Conservation (phyloP, 352 stramenopile genomes). For the Pythium aquatile region DNA sequence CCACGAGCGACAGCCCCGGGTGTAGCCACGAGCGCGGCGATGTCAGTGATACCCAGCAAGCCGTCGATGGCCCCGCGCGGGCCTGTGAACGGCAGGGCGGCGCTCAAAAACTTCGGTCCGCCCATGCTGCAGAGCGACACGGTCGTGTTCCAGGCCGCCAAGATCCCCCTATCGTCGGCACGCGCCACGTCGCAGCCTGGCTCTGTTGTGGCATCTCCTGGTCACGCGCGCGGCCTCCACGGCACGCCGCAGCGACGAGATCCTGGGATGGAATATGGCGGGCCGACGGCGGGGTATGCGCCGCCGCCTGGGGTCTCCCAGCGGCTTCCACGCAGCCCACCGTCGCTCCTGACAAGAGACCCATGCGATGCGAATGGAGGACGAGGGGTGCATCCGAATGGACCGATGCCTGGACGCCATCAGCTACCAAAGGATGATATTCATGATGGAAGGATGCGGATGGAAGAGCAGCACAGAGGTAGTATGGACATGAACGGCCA, state of each 20-base stretch:
- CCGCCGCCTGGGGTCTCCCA: background rate
- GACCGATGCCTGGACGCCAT: background rate
- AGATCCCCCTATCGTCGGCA: constrained; percentile 41
- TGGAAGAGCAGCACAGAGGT: background rate
- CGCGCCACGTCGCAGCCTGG: constrained; percentile 24
- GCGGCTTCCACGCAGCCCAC: constrained; percentile 7
- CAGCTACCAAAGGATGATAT: background rate
- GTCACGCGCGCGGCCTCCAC: background rate
- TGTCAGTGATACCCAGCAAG: background rate
- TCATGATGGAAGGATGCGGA: background rate
- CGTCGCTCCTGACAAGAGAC: background rate
- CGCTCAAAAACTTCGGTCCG: constrained; percentile 25
- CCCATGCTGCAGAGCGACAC: constrained; percentile 51
- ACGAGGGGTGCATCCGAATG: background rate
- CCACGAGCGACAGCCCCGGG: background rate
- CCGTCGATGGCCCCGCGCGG: background rate
- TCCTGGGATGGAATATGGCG: background rate
- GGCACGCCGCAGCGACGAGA: background rate
- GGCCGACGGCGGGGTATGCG: background rate
- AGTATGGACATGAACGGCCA: background rate
- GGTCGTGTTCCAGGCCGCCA: constrained; percentile 61
- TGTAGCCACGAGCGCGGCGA: background rate
- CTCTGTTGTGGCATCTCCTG: constrained; percentile 1
- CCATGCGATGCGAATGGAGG: background rate
- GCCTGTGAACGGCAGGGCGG: background rate